These are phyloP conservation scores for Byssoonygena ceratinophila DNA, from an alignment of 2,329 filamentous ascomycete genomes.

Conservation along the genomic window DNA sequence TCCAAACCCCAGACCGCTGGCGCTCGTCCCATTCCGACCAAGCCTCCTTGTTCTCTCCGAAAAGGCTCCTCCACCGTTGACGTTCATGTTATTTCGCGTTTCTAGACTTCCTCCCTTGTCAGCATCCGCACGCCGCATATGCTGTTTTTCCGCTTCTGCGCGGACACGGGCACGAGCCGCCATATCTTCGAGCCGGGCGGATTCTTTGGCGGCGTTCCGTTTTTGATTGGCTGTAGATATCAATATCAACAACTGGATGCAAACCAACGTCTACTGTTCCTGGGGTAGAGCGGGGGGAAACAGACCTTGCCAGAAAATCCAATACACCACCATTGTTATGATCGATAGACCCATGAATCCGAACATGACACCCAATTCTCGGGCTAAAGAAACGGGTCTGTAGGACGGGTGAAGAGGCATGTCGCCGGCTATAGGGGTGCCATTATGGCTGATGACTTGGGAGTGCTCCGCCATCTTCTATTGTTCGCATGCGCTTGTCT, in stretches of 20 bases:
- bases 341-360: conserved; percentile 29
- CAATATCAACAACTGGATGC: neutral
- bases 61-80: neutral
- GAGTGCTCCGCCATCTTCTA: neutral
- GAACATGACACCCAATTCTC: conserved; percentile 34
- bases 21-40: conserved; percentile 13
- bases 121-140: neutral
- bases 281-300: neutral
- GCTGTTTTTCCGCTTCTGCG: conserved; percentile 10
- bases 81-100: neutral
- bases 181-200: conserved; percentile 26
- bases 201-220: conserved; percentile 23
- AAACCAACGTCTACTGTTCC: neutral
- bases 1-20: conserved; percentile 13
- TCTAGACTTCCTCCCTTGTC: neutral
- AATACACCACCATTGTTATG: conserved; percentile 28
- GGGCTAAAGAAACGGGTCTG: conserved; percentile 25
- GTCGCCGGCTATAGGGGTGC: neutral
- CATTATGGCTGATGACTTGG: neutral
- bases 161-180: conserved; percentile 8
- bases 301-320: conserved; percentile 28
- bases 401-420: conserved; percentile 19
- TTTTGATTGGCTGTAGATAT: conserved; percentile 19
- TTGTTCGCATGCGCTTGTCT: neutral
- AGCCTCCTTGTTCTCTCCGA: conserved; percentile 1